Base-by-base conservation (phyloP, 768 basidiomycete genomes). In the Mycena polygramma region DNA sequence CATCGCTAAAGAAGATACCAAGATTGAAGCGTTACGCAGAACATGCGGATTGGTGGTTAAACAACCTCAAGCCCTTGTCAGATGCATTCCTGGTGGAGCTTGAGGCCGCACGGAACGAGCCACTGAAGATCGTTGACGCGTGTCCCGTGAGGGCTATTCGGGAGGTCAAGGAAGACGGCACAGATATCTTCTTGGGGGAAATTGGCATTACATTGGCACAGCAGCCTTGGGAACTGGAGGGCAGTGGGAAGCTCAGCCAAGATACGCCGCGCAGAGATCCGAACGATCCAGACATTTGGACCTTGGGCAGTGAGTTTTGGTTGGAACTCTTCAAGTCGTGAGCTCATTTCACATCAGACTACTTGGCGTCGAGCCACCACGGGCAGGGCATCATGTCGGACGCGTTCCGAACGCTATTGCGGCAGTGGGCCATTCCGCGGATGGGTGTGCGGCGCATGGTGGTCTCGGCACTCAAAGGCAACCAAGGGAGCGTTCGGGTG, bases 301-400 rank as follows among this genome's bases (percentile, higher is more conserved):
- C 82, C 14, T 77, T 92, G 39, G 92, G 91, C 72, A 84, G 92
- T 92, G 76, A 63, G 57, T 53, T 46, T 63, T 66, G 37, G 30
- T n/a, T n/a, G 13, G 24, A 39, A 17, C 37, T 2, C n/a, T 39
- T 39, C 7, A 13, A 39, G 43, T 14, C 3, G 22, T 51, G 49
- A 24, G 14, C 9, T 51, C 6, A 54, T 54, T 46, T 35, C 9
- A 24, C 22, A 6, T n/a, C n/a, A 92, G 92, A 91, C 76, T 92
- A 86, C 71, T 79, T 93, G 59, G 86, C 84, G 10, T 83, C 88
- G 30, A 86, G 86, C 41, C 87, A 91, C 75, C 92, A 93, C 68
- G 84, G 91, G 36, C 83, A 81, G 73, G 92, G 92, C 0, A 94
- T 94, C 72, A 94, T 94, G 93, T 87, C 87, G 43, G 88, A 88